Conservation (phyloP, 2,329 filamentous ascomycete genomes). For the Rhynchosporium secalis region DNA sequence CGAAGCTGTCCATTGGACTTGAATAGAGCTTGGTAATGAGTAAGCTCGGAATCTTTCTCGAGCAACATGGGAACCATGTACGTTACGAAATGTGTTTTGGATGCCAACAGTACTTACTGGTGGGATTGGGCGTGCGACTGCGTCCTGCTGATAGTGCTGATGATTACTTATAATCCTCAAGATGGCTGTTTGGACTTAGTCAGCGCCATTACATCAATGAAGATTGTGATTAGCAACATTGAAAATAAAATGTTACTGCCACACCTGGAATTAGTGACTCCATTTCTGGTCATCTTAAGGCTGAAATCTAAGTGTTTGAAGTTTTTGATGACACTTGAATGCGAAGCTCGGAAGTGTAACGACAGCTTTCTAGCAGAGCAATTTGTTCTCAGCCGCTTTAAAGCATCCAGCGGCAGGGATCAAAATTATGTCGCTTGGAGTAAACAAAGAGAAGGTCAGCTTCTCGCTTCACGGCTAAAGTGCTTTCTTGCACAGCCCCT, state of each 20-base stretch:
- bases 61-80: too few species aligned
- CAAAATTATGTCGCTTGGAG: too few species aligned
- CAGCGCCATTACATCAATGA: not conserved
- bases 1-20: too few species aligned
- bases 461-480: not conserved
- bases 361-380: too few species aligned
- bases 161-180: not conserved
- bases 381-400: too few species aligned
- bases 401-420: too few species aligned
- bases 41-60: too few species aligned
- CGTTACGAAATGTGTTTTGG: too few species aligned
- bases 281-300: not conserved
- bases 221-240: not conserved
- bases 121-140: too few species aligned
- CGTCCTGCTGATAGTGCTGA: too few species aligned
- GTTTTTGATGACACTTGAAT: not conserved
- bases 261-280: not conserved
- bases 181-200: not conserved
- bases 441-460: not conserved
- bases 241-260: not conserved
- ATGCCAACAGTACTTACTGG: too few species aligned
- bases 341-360: not conserved
- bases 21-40: too few species aligned
- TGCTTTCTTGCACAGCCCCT: constrained; percentile 5
- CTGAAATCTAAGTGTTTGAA: not conserved